Evolutionary conservation across 805 yeast genomes (phyloP).

Genomic region (Saccharomycopsis microspora): DNA sequence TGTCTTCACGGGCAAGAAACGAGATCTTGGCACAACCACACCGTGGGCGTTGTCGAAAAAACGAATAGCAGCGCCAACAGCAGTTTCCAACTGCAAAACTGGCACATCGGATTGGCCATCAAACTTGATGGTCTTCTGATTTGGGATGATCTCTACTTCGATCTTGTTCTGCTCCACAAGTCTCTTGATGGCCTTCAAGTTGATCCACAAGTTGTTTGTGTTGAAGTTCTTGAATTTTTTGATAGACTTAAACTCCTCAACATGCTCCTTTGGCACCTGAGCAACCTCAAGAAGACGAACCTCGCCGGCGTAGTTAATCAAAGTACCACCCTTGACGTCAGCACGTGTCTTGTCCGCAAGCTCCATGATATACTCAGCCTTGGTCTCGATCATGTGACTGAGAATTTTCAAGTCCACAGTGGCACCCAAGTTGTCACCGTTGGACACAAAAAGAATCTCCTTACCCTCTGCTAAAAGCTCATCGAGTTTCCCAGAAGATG

Average conservation of each 20-base stretch:
- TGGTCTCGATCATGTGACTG: slow-evolving; percentile 84
- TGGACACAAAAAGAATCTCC: slow-evolving; percentile 89
- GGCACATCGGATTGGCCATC: slow-evolving; percentile 68
- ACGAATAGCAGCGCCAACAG: slow-evolving; percentile 98
- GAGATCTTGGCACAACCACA: slow-evolving; percentile 94
- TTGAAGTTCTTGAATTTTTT: slow-evolving; percentile 97
- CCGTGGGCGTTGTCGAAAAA: slow-evolving; percentile 94
- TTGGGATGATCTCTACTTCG: slow-evolving; percentile 91
- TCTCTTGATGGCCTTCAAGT: slow-evolving; percentile 87
- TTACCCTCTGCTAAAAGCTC: slow-evolving; percentile 84
- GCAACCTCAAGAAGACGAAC: slow-evolving; percentile 94
- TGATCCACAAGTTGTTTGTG: slow-evolving; percentile 97
- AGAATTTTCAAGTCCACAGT: slow-evolving; percentile 88
- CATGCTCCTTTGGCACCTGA: slow-evolving; percentile 97
- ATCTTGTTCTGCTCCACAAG: slow-evolving; percentile 75
- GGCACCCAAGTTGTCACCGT: slow-evolving; percentile 98
- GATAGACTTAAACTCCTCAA: slow-evolving; percentile 94
- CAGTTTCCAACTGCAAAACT: slow-evolving; percentile 94
- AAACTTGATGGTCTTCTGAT: slow-evolving; percentile 61
- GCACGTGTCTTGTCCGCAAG: slow-evolving; percentile 98
- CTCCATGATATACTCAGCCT: slow-evolving; percentile 95
- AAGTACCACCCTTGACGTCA: slow-evolving; percentile 98
- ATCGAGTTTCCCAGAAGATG: slow-evolving; percentile 86
- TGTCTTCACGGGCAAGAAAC: slow-evolving; percentile 97
- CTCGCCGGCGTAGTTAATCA: slow-evolving; percentile 90